These are phyloP conservation scores for Stemphylium lycopersici DNA, from an alignment of 2,329 filamentous ascomycete genomes.

Conservation along the genomic window DNA sequence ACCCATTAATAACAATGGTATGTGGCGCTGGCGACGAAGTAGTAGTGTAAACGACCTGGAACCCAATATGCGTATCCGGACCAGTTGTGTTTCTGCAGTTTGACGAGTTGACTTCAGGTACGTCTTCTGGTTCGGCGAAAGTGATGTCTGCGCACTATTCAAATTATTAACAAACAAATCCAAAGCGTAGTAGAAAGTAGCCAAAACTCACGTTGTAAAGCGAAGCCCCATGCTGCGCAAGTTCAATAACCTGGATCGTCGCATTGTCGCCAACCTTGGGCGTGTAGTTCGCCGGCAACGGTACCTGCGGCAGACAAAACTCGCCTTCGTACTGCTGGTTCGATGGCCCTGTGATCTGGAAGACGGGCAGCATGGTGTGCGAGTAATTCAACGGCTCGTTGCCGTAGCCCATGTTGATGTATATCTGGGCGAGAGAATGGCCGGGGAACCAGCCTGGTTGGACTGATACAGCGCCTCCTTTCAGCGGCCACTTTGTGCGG, in stretches of 20 bases:
- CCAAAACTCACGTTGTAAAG: slow-evolving; percentile 82
- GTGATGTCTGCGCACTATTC: slow-evolving; percentile 92
- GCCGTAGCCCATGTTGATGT: slow-evolving; percentile 89
- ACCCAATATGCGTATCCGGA: slow-evolving; percentile 60
- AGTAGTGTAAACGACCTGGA: slow-evolving; percentile 75
- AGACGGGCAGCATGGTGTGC: slow-evolving; percentile 76
- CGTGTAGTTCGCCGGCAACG: slow-evolving; percentile 73
- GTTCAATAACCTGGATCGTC: slow-evolving; percentile 87
- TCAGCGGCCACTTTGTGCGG: slow-evolving; percentile 88
- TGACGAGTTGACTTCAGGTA: slow-evolving; percentile 73
- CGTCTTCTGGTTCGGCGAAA: slow-evolving; percentile 80
- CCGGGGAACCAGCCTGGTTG: slow-evolving; percentile 97
- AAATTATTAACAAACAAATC: slow-evolving; percentile 10
- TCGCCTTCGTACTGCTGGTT: slow-evolving; percentile 87
- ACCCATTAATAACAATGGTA: slow-evolving; percentile 31
- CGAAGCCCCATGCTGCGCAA: slow-evolving; percentile 80
- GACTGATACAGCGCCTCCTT: slow-evolving; percentile 83
- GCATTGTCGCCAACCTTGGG: slow-evolving; percentile 84
- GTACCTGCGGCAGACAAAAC: slow-evolving; percentile 88
- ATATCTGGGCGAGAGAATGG: slow-evolving; percentile 80
- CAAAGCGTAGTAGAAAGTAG: too few species aligned
- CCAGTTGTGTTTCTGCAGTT: slow-evolving; percentile 88
- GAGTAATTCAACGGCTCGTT: slow-evolving; percentile 87
- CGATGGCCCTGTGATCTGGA: slow-evolving; percentile 81
- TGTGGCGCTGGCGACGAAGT: slow-evolving; percentile 41